phyloP scores from a whole-genome alignment of 768 basidiomycete genomes.

The Lactarius vividus region DNA sequence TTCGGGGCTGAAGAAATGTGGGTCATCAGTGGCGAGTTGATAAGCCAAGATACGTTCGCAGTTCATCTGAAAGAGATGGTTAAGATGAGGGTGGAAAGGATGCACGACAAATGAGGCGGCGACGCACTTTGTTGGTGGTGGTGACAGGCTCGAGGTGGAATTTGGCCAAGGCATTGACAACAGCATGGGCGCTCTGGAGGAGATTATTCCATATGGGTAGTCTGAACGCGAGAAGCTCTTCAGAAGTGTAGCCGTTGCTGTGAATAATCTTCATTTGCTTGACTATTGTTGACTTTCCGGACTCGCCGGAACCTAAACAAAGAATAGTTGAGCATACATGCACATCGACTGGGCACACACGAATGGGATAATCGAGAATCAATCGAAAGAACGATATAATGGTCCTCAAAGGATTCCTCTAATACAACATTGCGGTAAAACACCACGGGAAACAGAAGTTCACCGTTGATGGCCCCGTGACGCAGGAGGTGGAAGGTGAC shows the following conservation, averaged over 20 bases:
- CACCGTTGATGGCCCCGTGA: too few species aligned
- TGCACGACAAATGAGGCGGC: too few species aligned
- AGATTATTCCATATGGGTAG: conserved; percentile 80
- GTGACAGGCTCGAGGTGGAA: conserved; percentile 74
- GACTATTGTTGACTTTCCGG: conserved; percentile 92
- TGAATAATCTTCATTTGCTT: conserved; percentile 99
- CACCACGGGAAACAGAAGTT: not conserved
- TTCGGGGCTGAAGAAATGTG: conserved; percentile 51
- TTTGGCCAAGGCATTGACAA: conserved; percentile 84
- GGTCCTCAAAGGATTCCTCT: too few species aligned
- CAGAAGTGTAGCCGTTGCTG: conserved; percentile 78
- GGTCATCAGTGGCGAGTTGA: conserved; percentile 39
- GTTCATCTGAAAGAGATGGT: conserved; percentile 34
- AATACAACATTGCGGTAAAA: not conserved
- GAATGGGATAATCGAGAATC: not conserved
- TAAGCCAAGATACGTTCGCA: conserved; percentile 65
- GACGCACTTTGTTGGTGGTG: conserved; percentile 56
- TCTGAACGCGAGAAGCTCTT: conserved; percentile 73
- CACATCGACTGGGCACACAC: conserved; percentile 5
- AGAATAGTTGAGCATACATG: conserved; percentile 1
- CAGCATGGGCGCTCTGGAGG: conserved; percentile 82
- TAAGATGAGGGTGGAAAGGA: conserved; percentile 27
- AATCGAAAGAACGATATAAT: too few species aligned
- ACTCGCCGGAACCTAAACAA: conserved; percentile 84
- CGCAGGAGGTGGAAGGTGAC: too few species aligned